phyloP scores from a whole-genome alignment of 2,329 filamentous ascomycete species.

The Fusarium veterinarium region DNA sequence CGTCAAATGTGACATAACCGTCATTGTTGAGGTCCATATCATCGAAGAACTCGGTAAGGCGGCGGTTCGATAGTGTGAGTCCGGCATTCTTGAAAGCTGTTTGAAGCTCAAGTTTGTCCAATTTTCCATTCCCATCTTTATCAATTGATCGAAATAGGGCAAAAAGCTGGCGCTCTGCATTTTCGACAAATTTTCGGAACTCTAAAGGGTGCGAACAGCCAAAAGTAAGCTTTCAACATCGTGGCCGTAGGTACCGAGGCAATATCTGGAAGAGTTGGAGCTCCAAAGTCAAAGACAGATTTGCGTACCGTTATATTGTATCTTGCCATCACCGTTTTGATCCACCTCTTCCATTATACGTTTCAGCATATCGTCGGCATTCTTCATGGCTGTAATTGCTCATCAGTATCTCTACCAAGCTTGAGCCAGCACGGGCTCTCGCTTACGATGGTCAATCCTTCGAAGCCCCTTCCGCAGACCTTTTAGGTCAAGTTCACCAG shows the following conservation, averaged over 20 bases:
- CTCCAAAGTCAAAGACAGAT: slow-evolving; percentile 22
- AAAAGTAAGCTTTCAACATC: slow-evolving; percentile 36
- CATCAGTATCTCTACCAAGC: slow-evolving; percentile 39
- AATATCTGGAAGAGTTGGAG: slow-evolving; percentile 23
- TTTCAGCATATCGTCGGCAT: slow-evolving; percentile 86
- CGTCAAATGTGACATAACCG: slow-evolving; percentile 87
- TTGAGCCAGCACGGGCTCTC: slow-evolving; percentile 14
- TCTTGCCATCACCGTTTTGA: slow-evolving; percentile 86
- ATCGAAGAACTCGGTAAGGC: slow-evolving; percentile 86
- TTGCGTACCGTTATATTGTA: slow-evolving; percentile 85
- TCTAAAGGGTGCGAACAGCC: slow-evolving; percentile 63
- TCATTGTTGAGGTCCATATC: slow-evolving; percentile 92
- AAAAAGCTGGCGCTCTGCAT: slow-evolving; percentile 86
- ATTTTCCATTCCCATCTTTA: slow-evolving; percentile 82
- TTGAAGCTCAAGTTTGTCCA: slow-evolving; percentile 87
- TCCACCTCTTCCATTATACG: slow-evolving; percentile 87
- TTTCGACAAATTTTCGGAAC: slow-evolving; percentile 88
- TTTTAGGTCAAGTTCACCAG: slow-evolving; percentile 85
- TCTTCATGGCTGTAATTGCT: slow-evolving; percentile 74
- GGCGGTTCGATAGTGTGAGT: slow-evolving; percentile 79
- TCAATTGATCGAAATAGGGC: slow-evolving; percentile 89
- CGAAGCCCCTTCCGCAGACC: slow-evolving; percentile 85
- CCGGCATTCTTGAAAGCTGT: slow-evolving; percentile 82
- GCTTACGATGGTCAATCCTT: slow-evolving; percentile 89
- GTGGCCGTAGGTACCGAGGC: slow-evolving; percentile 18